These are phyloP conservation scores for Saitozyma podzolica DNA, from an alignment of 768 basidiomycete species.

Conservation along the genomic window DNA sequence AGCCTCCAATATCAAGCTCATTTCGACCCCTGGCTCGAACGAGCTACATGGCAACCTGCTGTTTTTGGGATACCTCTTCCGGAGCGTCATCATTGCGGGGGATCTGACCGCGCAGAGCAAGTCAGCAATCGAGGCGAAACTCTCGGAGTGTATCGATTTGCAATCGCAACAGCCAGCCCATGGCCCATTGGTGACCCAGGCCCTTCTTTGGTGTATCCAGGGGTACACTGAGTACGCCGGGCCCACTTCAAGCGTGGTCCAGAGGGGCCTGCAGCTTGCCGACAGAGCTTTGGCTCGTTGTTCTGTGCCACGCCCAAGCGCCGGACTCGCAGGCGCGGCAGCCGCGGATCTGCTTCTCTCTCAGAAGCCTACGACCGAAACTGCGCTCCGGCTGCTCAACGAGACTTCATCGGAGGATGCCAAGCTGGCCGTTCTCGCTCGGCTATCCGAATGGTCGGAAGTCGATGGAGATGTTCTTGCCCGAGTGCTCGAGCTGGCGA, in stretches of 20 bases:
- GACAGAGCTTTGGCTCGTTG: no score
- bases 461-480: slow-evolving; percentile 9
- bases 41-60: slow-evolving; percentile 17
- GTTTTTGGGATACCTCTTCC: slow-evolving; percentile 13
- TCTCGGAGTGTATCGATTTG: neutral
- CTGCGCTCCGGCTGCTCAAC: neutral
- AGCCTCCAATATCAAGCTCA: neutral
- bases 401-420: slow-evolving; percentile 9
- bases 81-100: slow-evolving; percentile 21
- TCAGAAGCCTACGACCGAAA: neutral
- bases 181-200: no score
- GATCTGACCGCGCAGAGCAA: neutral
- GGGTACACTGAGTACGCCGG: no score
- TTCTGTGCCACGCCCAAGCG: no score
- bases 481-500: slow-evolving; percentile 14
- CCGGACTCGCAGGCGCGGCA: neutral
- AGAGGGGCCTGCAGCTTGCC: no score
- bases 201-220: no score
- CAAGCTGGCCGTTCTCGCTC: slow-evolving; percentile 10
- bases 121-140: neutral
- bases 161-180: no score
- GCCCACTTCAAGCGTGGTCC: no score
- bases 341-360: neutral
- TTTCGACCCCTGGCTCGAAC: neutral
- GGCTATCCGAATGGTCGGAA: neutral